Evolutionary conservation across 805 yeast species (phyloP).

Genomic region (Teunomyces atbi): DNA sequence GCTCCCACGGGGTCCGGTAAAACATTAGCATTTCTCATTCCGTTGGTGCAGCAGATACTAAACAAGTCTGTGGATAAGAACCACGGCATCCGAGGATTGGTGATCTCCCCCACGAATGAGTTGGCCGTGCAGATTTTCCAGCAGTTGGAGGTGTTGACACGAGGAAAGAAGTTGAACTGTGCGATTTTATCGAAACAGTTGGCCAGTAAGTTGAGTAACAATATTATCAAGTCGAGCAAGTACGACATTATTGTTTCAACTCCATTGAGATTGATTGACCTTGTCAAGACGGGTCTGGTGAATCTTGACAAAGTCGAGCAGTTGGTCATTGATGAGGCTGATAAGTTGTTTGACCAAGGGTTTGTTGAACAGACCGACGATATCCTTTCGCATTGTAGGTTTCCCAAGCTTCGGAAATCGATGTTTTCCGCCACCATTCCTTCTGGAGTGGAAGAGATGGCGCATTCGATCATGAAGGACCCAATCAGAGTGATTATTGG

Average conservation of each 20-base stretch:
- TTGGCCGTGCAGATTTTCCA: conserved; percentile 81
- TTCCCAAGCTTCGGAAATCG: conserved; percentile 58
- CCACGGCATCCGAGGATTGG: conserved; percentile 66
- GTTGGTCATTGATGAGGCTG: conserved; percentile 93
- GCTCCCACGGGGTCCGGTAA: conserved; percentile 99
- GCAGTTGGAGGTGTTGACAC: conserved; percentile 59
- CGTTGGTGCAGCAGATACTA: conserved; percentile 59
- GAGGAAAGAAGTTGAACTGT: conserved; percentile 55
- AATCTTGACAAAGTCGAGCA: conserved; percentile 67
- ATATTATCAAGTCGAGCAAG: conserved; percentile 55
- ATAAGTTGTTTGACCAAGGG: conserved; percentile 81
- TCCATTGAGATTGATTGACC: conserved; percentile 83
- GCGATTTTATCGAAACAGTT: conserved; percentile 71
- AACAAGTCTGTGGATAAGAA: conserved; percentile 26
- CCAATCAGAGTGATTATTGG: conserved; percentile 88
- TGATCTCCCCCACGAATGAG: conserved; percentile 93
- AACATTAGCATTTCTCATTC: conserved; percentile 85
- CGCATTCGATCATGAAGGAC: conserved; percentile 78
- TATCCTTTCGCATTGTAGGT: conserved; percentile 60
- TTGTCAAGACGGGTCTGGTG: conserved; percentile 59
- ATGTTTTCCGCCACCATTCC: conserved; percentile 96
- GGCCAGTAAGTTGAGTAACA: conserved; percentile 64
- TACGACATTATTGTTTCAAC: conserved; percentile 84
- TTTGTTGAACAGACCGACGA: conserved; percentile 91
- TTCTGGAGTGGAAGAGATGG: conserved; percentile 86